Conservation (phyloP, 257 asterid species). For the Cruciata laevipes region DNA sequence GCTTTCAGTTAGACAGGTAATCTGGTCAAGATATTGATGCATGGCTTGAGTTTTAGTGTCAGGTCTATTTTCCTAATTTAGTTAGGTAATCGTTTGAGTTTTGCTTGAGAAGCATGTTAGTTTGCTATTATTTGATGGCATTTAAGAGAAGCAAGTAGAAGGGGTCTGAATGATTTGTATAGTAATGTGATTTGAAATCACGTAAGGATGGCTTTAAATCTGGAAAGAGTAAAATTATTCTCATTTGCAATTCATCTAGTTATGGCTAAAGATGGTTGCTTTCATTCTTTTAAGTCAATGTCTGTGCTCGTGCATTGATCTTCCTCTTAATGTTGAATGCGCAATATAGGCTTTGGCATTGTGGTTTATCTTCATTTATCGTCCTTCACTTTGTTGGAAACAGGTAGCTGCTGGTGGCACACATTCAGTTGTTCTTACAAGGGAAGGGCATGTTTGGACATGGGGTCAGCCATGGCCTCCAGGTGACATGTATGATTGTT, state of each 20-base stretch:
- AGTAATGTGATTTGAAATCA: background rate
- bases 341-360: background rate
- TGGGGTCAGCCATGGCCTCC: conserved; percentile 99
- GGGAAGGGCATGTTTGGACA: conserved; percentile 97
- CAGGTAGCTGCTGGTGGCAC: conserved; percentile 99
- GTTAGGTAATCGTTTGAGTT: background rate
- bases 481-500: conserved; percentile 74
- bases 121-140: background rate
- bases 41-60: background rate
- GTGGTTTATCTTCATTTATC: background rate
- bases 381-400: conserved; percentile 16
- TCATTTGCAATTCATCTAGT: background rate
- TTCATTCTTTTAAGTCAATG: background rate
- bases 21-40: conserved; percentile 1
- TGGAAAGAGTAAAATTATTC: background rate
- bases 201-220: background rate
- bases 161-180: background rate
- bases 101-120: background rate
- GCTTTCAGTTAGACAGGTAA: conserved; percentile 93
- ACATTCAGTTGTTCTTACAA: conserved; percentile 91
- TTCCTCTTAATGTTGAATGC: background rate
- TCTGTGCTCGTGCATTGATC: background rate
- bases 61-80: background rate
- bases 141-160: background rate
- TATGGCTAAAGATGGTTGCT: background rate